A percentile compares a stretch with the other conserved stretches of the same genome.
Conservation (phyloP, 2,329 filamentous ascomycete species). For the Cytospora paraplurivora region DNA sequence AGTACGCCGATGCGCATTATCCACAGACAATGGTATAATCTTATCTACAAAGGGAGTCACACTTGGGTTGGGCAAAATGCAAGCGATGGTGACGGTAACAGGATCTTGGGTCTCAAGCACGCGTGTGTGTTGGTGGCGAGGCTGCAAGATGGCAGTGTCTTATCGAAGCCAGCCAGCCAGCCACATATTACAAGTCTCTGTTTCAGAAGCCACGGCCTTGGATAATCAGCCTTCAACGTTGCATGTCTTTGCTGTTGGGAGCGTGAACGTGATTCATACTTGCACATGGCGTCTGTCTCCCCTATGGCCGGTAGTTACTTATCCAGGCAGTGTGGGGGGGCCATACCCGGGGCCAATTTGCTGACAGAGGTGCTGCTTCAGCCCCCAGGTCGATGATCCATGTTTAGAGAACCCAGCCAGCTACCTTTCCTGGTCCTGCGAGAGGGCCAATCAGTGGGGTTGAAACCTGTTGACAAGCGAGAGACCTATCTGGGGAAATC, state of each 20-base stretch:
- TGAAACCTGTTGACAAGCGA: not conserved
- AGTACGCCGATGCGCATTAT: constrained; percentile 6
- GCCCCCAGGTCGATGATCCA: not conserved
- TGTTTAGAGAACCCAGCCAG: not conserved
- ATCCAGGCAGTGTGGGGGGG: too few species aligned
- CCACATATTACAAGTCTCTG: constrained; percentile 18
- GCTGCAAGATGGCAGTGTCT: constrained; percentile 7
- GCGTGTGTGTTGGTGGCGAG: not conserved
- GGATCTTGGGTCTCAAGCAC: not conserved
- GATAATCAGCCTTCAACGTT: not conserved
- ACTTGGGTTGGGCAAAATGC: constrained; percentile 2
- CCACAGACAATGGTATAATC: not conserved
- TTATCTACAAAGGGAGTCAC: constrained; percentile 5
- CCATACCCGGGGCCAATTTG: too few species aligned
- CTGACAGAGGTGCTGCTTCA: too few species aligned
- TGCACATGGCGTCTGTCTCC: not conserved
- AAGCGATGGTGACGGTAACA: constrained; percentile 15
- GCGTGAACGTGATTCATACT: not conserved
- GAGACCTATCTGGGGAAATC: not conserved
- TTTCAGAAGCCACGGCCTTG: not conserved
- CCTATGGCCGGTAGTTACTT: not conserved
- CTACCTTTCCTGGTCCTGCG: not conserved
- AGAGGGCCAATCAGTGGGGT: not conserved
- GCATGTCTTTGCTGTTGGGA: not conserved
- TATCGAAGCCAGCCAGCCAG: not conserved